Percentiles rank a stretch among this genome's conserved stretches.
Conservation (phyloP, 768 basidiomycete species). For the Russula brevipes region DNA sequence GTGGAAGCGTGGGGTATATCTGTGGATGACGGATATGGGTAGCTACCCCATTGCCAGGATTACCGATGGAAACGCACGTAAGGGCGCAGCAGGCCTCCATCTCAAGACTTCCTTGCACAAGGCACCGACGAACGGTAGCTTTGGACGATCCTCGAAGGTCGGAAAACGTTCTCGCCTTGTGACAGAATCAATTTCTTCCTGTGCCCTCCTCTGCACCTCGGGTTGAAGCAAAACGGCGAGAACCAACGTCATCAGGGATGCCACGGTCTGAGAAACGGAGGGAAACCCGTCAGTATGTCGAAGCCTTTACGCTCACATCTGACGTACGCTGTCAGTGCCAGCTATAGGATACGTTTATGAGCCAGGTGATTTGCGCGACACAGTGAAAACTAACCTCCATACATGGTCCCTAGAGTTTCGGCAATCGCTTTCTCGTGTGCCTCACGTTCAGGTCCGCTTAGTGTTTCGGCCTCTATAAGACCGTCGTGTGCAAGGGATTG, state of each 20-base stretch:
- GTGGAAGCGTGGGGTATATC: slow-evolving; percentile 19
- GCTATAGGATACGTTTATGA: neutral
- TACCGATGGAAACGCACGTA: slow-evolving; percentile 12
- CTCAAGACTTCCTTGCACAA: neutral
- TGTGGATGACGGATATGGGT: neutral
- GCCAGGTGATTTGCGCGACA: neutral
- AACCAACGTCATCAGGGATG: neutral
- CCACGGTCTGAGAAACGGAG: neutral
- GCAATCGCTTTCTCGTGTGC: neutral
- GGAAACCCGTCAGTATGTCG: neutral
- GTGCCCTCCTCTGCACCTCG: neutral
- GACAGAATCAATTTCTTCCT: neutral
- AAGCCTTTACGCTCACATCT: no score
- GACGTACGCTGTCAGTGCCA: neutral
- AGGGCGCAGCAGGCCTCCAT: slow-evolving; percentile 18
- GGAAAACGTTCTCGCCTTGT: neutral
- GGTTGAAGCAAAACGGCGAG: neutral
- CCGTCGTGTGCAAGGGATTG: neutral
- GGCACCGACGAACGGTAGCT: neutral
- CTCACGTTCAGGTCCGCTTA: neutral
- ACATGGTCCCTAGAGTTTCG: neutral
- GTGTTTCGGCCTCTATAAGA: neutral
- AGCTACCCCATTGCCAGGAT: neutral
- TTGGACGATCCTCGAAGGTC: neutral
- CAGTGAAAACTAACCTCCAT: neutral